Evolutionary conservation across 768 basidiomycete species (phyloP), one percentile per base, ranked within the genome.

Genomic region (Podaxis mareebaensis): DNA sequence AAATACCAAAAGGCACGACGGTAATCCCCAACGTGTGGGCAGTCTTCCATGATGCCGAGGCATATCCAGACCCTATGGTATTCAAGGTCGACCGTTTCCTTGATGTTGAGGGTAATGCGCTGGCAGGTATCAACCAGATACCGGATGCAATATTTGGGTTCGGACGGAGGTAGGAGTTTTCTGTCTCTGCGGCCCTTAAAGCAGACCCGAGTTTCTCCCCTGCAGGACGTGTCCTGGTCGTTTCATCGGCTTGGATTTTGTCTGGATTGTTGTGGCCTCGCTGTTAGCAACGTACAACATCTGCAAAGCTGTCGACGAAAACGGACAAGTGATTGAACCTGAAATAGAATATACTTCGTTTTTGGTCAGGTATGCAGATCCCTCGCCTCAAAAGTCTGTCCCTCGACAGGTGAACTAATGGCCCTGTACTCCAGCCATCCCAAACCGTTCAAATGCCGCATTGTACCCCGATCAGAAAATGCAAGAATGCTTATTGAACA

Each of bases 141-240:
- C 78, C 77, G 24, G 73, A 72, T 53, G 70, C 72, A 44, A 76
- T 76, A 10, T 81, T 81, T 55, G 79, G 79, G 13, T 81, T 78
- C 63, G 79, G 79, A 39, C 69, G 77, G 64, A 71, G 78, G 79
- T 77, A 65, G 61, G 28, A 7, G 33, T 3, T 49, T 10, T 55
- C 33, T 10, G 33, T 33, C 8, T 15, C 3, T n/a, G 5, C 38
- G 12, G n/a, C 22, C 20, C 44, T 38, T 7, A 15, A 17, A 30
- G 26, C 24, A 38, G 24, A 42, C 11, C 24, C 22, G n/a, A 20
- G 38, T 17, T 39, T 20, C 44, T 22, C 28, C 36, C 5, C 28
- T 38, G 17, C 53, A 82, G 81, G 44, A 68, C 77, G 52, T 84
- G 82, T 67, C 81, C 81, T 3, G 81, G 82, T 10, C 74, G 76